Percentiles rank a stretch among this genome's conserved stretches.
These are phyloP conservation scores for Zopfochytrium polystomum DNA, from an alignment of 371 early-diverging fungal species.

Conservation along the genomic window DNA sequence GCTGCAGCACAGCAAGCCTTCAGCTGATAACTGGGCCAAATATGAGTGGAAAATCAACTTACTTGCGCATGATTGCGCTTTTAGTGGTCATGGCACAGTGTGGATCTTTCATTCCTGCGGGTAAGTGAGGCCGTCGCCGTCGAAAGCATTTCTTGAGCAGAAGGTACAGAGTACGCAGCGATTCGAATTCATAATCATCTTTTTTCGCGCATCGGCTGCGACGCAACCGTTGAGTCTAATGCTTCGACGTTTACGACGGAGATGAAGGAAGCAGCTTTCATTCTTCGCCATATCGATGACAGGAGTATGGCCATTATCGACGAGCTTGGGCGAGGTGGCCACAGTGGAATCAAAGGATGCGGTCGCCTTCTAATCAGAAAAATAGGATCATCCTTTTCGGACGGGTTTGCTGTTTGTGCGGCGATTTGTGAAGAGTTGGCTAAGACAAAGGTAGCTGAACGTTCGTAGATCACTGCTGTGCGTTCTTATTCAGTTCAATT, in stretches of 20 bases:
- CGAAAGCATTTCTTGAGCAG: no score
- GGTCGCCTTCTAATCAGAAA: conserved; percentile 30
- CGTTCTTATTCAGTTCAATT: background rate
- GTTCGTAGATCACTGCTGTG: background rate
- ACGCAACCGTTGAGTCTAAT: conserved; percentile 19
- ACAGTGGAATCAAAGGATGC: conserved; percentile 5
- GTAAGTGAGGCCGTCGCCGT: conserved; percentile 71
- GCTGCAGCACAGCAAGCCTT: conserved; percentile 62
- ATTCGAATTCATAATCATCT: conserved; percentile 74
- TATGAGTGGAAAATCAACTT: conserved; percentile 96
- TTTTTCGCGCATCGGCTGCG: conserved; percentile 48
- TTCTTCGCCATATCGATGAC: conserved; percentile 69
- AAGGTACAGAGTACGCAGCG: conserved; percentile 67
- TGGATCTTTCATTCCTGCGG: conserved; percentile 92
- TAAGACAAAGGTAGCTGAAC: conserved; percentile 36
- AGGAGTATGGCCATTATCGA: conserved; percentile 86
- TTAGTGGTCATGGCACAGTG: conserved; percentile 92
- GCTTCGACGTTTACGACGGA: conserved; percentile 47
- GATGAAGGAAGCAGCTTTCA: conserved; percentile 60
- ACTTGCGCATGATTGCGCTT: conserved; percentile 85
- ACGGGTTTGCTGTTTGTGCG: conserved; percentile 79
- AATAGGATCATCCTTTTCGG: conserved; percentile 70
- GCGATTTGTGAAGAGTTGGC: conserved; percentile 77
- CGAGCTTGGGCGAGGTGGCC: conserved; percentile 90
- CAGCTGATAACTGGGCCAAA: conserved; percentile 93